Conservation (phyloP, 306 rosid genomes). For the Hippophae rhamnoides region DNA sequence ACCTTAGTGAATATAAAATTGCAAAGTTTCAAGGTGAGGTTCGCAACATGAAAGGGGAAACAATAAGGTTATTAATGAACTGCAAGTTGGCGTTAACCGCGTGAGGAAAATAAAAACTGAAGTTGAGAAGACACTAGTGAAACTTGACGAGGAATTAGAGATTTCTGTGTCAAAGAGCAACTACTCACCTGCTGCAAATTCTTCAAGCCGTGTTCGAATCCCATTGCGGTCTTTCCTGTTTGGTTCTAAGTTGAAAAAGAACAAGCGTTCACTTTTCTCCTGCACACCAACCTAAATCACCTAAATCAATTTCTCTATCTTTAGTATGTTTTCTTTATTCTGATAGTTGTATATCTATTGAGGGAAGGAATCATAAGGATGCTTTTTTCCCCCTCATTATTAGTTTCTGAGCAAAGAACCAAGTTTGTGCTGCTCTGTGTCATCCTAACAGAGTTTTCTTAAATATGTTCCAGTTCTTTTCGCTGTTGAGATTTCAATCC, state of each 20-base stretch:
- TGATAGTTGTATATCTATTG: background rate
- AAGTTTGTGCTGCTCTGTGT: no score
- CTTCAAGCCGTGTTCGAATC: constrained; percentile 32
- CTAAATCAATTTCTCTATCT: background rate
- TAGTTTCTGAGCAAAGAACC: no score
- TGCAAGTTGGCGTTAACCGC: constrained; percentile 45
- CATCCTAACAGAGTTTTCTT: no score
- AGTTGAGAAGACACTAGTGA: constrained; percentile 48
- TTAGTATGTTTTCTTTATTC: background rate
- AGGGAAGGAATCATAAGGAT: background rate
- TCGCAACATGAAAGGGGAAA: constrained; percentile 79
- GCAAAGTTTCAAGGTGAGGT: constrained; percentile 95
- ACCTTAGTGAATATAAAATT: constrained; percentile 51
- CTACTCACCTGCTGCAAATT: constrained; percentile 18
- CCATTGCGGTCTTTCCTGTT: constrained; percentile 80
- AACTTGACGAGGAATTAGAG: constrained; percentile 41
- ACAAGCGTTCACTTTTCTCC: constrained; percentile 42
- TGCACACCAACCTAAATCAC: constrained; percentile 26
- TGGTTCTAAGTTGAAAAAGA: constrained; percentile 67
- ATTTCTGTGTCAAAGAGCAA: constrained; percentile 22
- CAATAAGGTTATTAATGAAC: constrained; percentile 51
- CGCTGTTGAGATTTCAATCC: no score
- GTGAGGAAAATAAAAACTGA: constrained; percentile 38
- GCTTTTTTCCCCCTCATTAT: no score
- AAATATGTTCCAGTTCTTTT: no score